Evolutionary conservation across 1,139 yeast genomes (phyloP).

Genomic region (Hansenula sp.): DNA sequence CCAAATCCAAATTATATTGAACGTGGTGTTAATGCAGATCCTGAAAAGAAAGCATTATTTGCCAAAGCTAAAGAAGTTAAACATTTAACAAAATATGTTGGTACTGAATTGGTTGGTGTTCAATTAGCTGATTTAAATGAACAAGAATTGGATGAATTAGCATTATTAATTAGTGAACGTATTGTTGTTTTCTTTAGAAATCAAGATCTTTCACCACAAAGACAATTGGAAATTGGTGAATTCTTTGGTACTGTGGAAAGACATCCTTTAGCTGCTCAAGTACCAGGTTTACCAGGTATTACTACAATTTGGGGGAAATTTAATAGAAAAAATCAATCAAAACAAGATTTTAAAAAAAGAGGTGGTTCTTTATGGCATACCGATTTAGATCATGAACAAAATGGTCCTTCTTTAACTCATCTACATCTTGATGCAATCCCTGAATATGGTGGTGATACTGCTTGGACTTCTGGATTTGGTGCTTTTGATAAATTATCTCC

Average conservation of each 20-base stretch:
- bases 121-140: constrained; percentile 44
- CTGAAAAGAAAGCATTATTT: constrained; percentile 44
- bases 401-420: constrained; percentile 31
- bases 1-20: constrained; percentile 34
- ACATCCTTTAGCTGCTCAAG: constrained; percentile 41
- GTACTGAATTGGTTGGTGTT: constrained; percentile 50
- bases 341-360: neutral
- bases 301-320: constrained; percentile 49
- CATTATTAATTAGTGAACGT: constrained; percentile 44
- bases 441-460: constrained; percentile 41
- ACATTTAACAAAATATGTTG: constrained; percentile 41
- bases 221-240: constrained; percentile 38
- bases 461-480: constrained; percentile 45
- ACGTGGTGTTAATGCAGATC: constrained; percentile 45
- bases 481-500: constrained; percentile 46
- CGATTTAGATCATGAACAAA: constrained; percentile 41
- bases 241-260: constrained; percentile 42
- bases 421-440: constrained; percentile 39
- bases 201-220: constrained; percentile 39
- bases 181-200: constrained; percentile 44
- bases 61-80: constrained; percentile 45
- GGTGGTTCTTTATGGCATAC: constrained; percentile 32
- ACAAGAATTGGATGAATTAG: constrained; percentile 49
- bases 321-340: neutral
- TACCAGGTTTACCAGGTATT: constrained; percentile 33